Conservation (phyloP, 306 rosid genomes). For the Cucurbita maxima region DNA sequence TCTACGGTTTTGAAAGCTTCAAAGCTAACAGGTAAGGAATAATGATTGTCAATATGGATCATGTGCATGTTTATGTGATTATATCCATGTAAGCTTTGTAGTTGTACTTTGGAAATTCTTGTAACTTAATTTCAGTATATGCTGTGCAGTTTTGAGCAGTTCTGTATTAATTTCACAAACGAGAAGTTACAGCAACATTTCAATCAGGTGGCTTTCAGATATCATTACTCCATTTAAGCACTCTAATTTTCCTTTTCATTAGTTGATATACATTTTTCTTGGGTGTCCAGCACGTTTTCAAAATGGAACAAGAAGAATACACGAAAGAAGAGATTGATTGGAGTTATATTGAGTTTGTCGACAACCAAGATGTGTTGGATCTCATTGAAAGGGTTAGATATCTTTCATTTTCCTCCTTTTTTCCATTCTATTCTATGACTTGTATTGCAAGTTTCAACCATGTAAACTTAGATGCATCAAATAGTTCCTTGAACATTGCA, state of each 20-base stretch:
- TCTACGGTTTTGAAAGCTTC: conserved; percentile 97
- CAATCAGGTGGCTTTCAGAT: conserved; percentile 50
- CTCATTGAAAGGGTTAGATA: conserved; percentile 78
- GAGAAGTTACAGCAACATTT: conserved; percentile 99
- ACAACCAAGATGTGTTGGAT: conserved; percentile 93
- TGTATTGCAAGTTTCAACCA: background rate
- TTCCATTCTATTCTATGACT: background rate
- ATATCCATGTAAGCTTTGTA: background rate
- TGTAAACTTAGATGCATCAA: background rate
- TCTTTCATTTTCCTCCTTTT: conserved; percentile 4
- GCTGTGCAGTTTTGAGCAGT: conserved; percentile 94
- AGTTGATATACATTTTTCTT: conserved; percentile 12
- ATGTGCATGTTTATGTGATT: background rate
- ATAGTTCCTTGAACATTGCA: background rate
- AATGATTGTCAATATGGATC: background rate
- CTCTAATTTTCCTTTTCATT: background rate
- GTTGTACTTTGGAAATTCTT: conserved; percentile 25
- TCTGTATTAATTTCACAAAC: conserved; percentile 95
- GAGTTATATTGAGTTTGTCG: conserved; percentile 99
- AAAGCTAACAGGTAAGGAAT: conserved; percentile 76
- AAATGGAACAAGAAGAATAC: conserved; percentile 99
- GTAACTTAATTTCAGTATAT: conserved; percentile 39
- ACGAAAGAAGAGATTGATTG: conserved; percentile 89
- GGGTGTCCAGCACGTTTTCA: conserved; percentile 80
- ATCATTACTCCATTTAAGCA: background rate